Percentiles rank a stretch among this genome's conserved stretches.
Conservation (phyloP, 78 protist genomes). For the Dictyostelium firmibasis region DNA sequence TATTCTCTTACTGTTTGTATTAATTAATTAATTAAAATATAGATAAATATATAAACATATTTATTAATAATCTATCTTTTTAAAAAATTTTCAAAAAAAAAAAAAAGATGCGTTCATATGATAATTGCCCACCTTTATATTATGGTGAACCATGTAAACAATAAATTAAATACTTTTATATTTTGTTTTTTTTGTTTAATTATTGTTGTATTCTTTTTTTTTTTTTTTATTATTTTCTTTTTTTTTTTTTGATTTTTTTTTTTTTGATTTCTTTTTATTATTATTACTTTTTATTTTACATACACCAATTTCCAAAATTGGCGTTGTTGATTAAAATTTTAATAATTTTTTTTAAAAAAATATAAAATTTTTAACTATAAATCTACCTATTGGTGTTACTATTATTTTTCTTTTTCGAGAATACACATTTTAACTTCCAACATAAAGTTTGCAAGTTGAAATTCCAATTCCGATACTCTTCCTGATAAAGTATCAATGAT, state of each 20-base stretch:
- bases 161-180: background rate
- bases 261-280: background rate
- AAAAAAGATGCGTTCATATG: background rate
- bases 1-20: conserved; percentile 2
- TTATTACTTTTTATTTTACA: background rate
- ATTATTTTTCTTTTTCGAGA: background rate
- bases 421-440: conserved; percentile 25
- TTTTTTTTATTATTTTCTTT: no score
- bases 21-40: no score
- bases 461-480: conserved; percentile 41
- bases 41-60: background rate
- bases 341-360: no score
- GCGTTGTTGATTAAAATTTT: background rate
- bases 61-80: no score
- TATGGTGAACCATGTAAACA: conserved; percentile 19
- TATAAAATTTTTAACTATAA: no score
- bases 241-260: background rate
- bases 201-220: no score
- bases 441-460: conserved; percentile 33
- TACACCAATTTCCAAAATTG: background rate
- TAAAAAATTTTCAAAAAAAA: no score
- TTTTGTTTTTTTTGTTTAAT: background rate
- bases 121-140: background rate
- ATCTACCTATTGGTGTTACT: background rate
- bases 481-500: background rate